phyloP scores from a whole-genome alignment of 805 yeast genomes.

The Saccharomycopsis olivae region DNA sequence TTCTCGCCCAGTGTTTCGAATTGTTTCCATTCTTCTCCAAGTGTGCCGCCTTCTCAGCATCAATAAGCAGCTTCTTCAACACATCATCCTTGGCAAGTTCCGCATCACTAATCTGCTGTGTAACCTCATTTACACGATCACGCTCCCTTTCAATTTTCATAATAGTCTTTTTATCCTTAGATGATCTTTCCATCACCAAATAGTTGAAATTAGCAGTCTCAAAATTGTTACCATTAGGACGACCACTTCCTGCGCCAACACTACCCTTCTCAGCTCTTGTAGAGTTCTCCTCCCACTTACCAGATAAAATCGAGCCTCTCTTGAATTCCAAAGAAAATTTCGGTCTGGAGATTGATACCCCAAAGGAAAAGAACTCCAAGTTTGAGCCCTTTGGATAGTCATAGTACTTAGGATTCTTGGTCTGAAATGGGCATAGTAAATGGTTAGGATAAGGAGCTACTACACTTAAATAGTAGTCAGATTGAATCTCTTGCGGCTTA shows the following conservation, averaged over 20 bases:
- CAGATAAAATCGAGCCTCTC: constrained; percentile 64
- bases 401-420: constrained; percentile 60
- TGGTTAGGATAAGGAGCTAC: constrained; percentile 92
- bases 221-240: constrained; percentile 58
- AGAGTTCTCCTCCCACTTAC: constrained; percentile 55
- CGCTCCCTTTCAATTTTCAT: constrained; percentile 32
- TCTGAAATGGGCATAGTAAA: constrained; percentile 74
- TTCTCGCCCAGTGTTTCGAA: constrained; percentile 54
- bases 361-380: constrained; percentile 66
- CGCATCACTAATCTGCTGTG: constrained; percentile 17
- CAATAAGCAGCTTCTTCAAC: constrained; percentile 3
- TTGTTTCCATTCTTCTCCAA: background rate
- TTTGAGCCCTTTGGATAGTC: constrained; percentile 44
- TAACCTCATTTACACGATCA: constrained; percentile 19
- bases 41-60: constrained; percentile 17
- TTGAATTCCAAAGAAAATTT: constrained; percentile 72
- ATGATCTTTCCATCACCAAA: constrained; percentile 54
- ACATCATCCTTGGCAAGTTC: constrained; percentile 7
- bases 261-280: constrained; percentile 39
- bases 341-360: constrained; percentile 67
- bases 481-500: constrained; percentile 17
- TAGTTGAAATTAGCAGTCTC: constrained; percentile 71
- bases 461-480: constrained; percentile 47
- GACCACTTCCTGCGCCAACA: constrained; percentile 59
- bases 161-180: constrained; percentile 32